A percentile compares a stretch with the other conserved stretches of the same genome.
Evolutionary conservation across 495 filamentous ascomycete genomes (phyloP).

Genomic region (Darksidea phi): DNA sequence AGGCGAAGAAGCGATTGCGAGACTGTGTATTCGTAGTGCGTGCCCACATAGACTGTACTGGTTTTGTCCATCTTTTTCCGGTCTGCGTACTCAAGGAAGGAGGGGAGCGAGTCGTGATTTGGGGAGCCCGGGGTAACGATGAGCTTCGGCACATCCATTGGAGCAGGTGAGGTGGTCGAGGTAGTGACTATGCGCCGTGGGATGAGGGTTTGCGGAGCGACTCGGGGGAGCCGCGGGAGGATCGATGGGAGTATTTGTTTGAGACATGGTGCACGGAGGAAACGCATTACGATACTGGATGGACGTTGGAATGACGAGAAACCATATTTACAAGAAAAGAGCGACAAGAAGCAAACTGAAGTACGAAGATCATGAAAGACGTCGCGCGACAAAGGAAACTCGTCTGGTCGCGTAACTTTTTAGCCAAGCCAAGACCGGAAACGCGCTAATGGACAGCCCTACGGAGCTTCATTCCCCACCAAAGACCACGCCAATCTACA

Average conservation of each 20-base stretch:
- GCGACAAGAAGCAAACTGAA: slow-evolving; percentile 5
- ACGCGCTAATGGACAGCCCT: not conserved
- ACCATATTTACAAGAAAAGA: slow-evolving; percentile 26
- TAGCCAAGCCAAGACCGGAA: not conserved
- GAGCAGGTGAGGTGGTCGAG: slow-evolving; percentile 3
- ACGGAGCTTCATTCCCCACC: too few relatives aligned
- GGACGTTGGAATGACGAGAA: not conserved
- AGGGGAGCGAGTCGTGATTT: slow-evolving; percentile 62
- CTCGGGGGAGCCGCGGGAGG: not conserved
- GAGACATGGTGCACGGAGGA: slow-evolving; percentile 6
- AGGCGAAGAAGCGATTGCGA: slow-evolving; percentile 58
- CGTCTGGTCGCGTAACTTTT: not conserved
- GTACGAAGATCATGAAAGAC: not conserved
- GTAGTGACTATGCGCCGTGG: slow-evolving; percentile 8
- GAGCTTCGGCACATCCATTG: slow-evolving; percentile 35
- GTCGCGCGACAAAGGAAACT: not conserved
- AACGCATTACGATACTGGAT: slow-evolving; percentile 13
- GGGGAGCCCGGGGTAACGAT: slow-evolving; percentile 40
- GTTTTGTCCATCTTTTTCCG: slow-evolving; percentile 52
- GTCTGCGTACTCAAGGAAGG: slow-evolving; percentile 70
- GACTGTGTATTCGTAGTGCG: slow-evolving; percentile 75
- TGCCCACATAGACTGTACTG: slow-evolving; percentile 62
- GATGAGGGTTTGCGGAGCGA: slow-evolving; percentile 1
- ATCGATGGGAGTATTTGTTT: not conserved
- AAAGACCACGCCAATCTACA: not conserved